These are phyloP conservation scores for Elaeagnus macrophylla DNA, from an alignment of 306 rosid species.

Conservation along the genomic window DNA sequence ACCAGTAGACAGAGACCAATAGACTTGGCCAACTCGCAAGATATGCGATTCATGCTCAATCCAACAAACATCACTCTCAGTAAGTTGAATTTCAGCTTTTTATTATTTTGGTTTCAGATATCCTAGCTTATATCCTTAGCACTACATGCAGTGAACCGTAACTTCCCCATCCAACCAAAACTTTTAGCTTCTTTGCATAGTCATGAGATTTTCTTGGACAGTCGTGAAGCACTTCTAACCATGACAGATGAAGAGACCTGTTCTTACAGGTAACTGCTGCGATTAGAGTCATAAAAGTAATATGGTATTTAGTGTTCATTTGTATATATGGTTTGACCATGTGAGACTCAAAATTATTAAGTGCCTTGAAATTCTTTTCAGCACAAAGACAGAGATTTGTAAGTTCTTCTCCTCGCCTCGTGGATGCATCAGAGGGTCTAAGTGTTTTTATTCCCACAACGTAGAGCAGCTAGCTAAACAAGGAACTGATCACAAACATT, in stretches of 20 bases:
- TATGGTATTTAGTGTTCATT: background rate
- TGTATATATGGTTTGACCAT: background rate
- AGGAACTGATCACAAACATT: slow-evolving; percentile 4
- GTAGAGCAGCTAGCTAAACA: slow-evolving; percentile 17
- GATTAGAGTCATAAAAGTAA: background rate
- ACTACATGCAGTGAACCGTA: slow-evolving; percentile 20
- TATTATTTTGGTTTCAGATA: background rate
- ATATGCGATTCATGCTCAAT: slow-evolving; percentile 34
- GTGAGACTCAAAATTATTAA: slow-evolving; percentile 12
- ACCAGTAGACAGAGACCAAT: slow-evolving; percentile 36
- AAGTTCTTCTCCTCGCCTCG: slow-evolving; percentile 27
- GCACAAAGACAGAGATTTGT: slow-evolving; percentile 20
- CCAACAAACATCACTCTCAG: slow-evolving; percentile 23
- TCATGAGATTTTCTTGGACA: slow-evolving; percentile 11
- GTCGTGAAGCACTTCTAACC: slow-evolving; percentile 10
- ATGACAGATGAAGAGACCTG: slow-evolving; percentile 16
- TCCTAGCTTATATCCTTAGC: background rate
- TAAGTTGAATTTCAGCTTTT: slow-evolving; percentile 14
- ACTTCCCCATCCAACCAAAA: slow-evolving; percentile 15
- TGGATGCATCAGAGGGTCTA: slow-evolving; percentile 30
- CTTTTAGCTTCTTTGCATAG: slow-evolving; percentile 12
- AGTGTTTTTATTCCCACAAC: slow-evolving; percentile 28
- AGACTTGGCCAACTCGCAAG: slow-evolving; percentile 34
- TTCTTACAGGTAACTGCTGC: slow-evolving; percentile 16
- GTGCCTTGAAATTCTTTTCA: slow-evolving; percentile 12